Evolutionary conservation across 2,329 filamentous ascomycete genomes (phyloP).

Genomic region (Trichoderma arundinaceum): DNA sequence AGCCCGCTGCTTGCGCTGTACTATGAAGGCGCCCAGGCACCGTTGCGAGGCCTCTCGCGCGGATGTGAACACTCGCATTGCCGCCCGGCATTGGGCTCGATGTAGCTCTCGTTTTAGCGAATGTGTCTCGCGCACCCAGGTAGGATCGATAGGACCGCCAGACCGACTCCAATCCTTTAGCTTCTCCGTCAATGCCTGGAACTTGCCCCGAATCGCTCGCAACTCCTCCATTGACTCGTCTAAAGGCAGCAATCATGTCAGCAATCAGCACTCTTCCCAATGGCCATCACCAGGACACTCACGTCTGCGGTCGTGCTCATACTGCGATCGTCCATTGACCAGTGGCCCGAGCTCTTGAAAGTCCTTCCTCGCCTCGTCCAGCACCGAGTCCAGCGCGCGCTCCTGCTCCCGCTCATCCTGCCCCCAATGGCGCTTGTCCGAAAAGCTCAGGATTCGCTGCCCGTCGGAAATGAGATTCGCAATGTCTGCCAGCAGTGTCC

Average conservation of each 20-base stretch:
- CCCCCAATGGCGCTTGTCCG: constrained; percentile 65
- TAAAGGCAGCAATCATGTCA: constrained; percentile 37
- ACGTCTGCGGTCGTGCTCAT: constrained; percentile 63
- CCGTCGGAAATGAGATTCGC: constrained; percentile 59
- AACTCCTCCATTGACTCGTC: constrained; percentile 61
- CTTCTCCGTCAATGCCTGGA: constrained; percentile 55
- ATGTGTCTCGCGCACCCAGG: constrained; percentile 61
- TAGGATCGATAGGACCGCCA: constrained; percentile 61
- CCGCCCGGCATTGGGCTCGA: constrained; percentile 63
- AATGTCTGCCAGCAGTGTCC: constrained; percentile 63
- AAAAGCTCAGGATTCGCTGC: constrained; percentile 59
- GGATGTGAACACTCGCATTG: constrained; percentile 60
- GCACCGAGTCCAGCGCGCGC: constrained; percentile 58
- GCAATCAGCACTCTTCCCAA: neutral
- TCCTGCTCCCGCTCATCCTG: constrained; percentile 65
- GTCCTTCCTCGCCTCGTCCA: constrained; percentile 65
- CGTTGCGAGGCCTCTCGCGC: constrained; percentile 55
- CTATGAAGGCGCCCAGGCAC: constrained; percentile 63
- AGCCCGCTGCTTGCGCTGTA: constrained; percentile 55
- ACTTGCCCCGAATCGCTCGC: constrained; percentile 51
- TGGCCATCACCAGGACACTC: constrained; percentile 39
- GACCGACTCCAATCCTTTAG: constrained; percentile 61
- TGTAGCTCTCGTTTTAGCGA: constrained; percentile 58
- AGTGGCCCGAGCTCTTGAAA: constrained; percentile 63
- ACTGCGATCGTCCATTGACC: constrained; percentile 62